Conservation (phyloP, 805 yeast genomes). For the Ogataea parapolymorpha region DNA sequence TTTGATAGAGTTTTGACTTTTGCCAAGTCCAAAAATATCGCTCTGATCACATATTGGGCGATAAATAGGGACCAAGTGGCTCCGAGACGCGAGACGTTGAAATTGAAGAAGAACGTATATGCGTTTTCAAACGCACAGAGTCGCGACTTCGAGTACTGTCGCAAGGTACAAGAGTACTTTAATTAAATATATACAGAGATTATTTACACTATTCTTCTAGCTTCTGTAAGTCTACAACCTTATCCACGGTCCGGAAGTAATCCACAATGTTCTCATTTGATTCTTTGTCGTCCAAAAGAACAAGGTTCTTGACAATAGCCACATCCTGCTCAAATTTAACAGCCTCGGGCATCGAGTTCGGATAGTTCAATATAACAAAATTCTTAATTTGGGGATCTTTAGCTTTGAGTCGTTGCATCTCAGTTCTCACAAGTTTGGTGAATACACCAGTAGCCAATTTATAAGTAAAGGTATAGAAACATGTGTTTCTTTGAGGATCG, state of each 20-base stretch:
- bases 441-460: slow-evolving; percentile 42
- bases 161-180: slow-evolving; percentile 8
- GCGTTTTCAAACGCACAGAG: slow-evolving; percentile 24
- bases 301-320: slow-evolving; percentile 43
- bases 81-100: slow-evolving; percentile 9
- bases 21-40: slow-evolving; percentile 19
- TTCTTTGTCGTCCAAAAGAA: slow-evolving; percentile 28
- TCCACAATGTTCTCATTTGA: slow-evolving; percentile 51
- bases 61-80: slow-evolving; percentile 31
- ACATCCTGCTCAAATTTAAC: slow-evolving; percentile 71
- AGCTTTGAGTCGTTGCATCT: slow-evolving; percentile 23
- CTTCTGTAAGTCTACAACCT: slow-evolving; percentile 32
- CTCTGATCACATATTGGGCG: slow-evolving; percentile 32
- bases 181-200: slow-evolving; percentile 2
- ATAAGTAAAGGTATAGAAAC: slow-evolving; percentile 30
- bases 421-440: slow-evolving; percentile 46
- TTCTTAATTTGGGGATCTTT: slow-evolving; percentile 38
- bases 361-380: slow-evolving; percentile 55
- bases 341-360: slow-evolving; percentile 61
- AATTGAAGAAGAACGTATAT: slow-evolving; percentile 16
- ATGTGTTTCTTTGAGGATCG: slow-evolving; percentile 28
- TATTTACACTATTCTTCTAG: slow-evolving; percentile 11
- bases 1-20: slow-evolving; percentile 23
- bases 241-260: slow-evolving; percentile 66
- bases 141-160: slow-evolving; percentile 21